Base-by-base conservation (phyloP, 805 yeast species). In the Ogataea haglerorum region DNA sequence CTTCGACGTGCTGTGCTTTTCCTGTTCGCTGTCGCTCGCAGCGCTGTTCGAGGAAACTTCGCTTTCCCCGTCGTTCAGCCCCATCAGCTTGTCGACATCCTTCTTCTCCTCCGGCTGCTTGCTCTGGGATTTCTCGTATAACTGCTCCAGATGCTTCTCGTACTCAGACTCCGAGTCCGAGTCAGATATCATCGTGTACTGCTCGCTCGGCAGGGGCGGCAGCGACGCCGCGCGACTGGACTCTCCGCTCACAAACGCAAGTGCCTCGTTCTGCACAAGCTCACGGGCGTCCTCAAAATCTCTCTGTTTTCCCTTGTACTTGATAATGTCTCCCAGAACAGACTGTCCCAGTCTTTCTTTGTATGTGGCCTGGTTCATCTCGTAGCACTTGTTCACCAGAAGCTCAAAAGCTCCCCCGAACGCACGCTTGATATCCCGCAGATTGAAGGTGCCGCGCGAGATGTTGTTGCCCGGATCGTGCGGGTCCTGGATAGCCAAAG, bases 351-450 rank as follows among this genome's bases (percentile, higher is more conserved):
- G 51, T 44, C 95, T 66, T 39, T 75, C 72, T 52, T 77, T 82
- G 54, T 81, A 83, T 0, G 85, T 68, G 0, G 87, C 78, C 10
- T 65, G 61, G 52, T 85, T 75, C 63, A 88, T 65, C 32, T 79
- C 85, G 60, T 82, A 87, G 57, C 95, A 86, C 49, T 80, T 77
- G 51, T 82, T 83, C 0, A 80, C 76, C 25, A 89, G 65, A 39
- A 88, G 58, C 55, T 85, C 93, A 65, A 72, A 89, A 0, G 96
- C 96, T 29, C 95, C 95, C 13, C 82, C 81, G 65, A 91, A 89
- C 0, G 96, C 87, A 51, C 87, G 80, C 56, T 85, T 86, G 42
- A 91, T 73, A 52, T 82, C 86, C 27, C 87, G 64, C 30, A 87
- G 67, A 58, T 89, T 89, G 65, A 80, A 87, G 2, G 95, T 80